These are phyloP conservation scores for Candida sojae DNA, from an alignment of 1,139 yeast species.

Conservation along the genomic window DNA sequence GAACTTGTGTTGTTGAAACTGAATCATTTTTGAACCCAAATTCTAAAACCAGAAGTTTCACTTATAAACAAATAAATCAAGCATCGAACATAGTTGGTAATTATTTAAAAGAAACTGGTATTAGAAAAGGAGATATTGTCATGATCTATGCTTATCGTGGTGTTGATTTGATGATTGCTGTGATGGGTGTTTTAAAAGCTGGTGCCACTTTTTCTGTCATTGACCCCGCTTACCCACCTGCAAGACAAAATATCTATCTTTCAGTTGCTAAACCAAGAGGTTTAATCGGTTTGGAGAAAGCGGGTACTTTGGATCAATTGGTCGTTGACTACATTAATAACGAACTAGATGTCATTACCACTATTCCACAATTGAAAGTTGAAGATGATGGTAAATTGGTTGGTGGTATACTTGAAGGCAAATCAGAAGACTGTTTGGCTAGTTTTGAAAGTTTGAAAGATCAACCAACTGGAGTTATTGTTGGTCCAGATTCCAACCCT, in stretches of 20 bases:
- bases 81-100: slow-evolving; percentile 96
- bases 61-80: slow-evolving; percentile 82
- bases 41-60: slow-evolving; percentile 67
- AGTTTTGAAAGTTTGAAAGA: slow-evolving; percentile 48
- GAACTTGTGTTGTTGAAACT: slow-evolving; percentile 91
- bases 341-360: slow-evolving; percentile 70
- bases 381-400: slow-evolving; percentile 72
- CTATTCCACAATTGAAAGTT: slow-evolving; percentile 76
- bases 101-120: slow-evolving; percentile 77
- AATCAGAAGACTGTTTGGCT: slow-evolving; percentile 49
- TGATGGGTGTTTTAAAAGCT: slow-evolving; percentile 95
- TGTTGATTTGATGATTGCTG: slow-evolving; percentile 94
- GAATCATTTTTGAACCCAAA: slow-evolving; percentile 62
- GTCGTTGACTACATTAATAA: slow-evolving; percentile 75
- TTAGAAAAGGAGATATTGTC: slow-evolving; percentile 88
- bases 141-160: slow-evolving; percentile 98
- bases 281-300: slow-evolving; percentile 84
- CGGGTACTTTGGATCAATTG: slow-evolving; percentile 74
- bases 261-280: slow-evolving; percentile 94
- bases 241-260: slow-evolving; percentile 89
- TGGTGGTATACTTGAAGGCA: slow-evolving; percentile 51
- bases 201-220: slow-evolving; percentile 98
- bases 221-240: slow-evolving; percentile 99
- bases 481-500: slow-evolving; percentile 97
- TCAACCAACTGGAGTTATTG: slow-evolving; percentile 80